Percentiles rank a stretch among this genome's conserved stretches.
Conservation (phyloP, 163 green algal species). For the Chlamydomonas reinhardtii region DNA sequence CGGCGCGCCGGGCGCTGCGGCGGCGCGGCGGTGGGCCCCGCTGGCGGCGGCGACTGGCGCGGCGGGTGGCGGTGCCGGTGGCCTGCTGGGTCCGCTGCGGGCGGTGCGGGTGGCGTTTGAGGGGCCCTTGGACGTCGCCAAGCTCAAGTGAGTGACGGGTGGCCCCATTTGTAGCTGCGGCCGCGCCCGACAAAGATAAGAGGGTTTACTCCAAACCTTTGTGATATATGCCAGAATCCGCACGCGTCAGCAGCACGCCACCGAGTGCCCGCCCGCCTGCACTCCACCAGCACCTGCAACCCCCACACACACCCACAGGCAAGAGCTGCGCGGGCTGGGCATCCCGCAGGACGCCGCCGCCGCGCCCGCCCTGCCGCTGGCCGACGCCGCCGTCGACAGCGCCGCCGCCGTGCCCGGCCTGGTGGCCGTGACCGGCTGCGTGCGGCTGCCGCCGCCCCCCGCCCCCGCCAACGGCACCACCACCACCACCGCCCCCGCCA, state of each 20-base stretch:
- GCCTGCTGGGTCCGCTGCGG: conserved; percentile 24
- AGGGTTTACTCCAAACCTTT: no score
- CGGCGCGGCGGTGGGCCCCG: conserved; percentile 24
- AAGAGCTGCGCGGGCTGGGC: conserved; percentile 3
- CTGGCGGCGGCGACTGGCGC: neutral
- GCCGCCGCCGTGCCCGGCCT: neutral
- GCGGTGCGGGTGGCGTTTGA: conserved; percentile 22
- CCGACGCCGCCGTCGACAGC: neutral
- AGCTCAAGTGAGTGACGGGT: conserved; percentile 22
- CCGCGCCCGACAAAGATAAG: no score
- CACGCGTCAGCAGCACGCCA: no score
- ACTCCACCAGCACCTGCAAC: no score
- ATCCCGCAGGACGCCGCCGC: neutral
- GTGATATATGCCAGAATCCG: no score
- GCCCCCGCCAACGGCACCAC: neutral
- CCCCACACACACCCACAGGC: no score
- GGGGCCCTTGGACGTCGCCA: neutral
- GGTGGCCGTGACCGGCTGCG: conserved; percentile 6
- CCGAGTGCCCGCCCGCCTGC: no score
- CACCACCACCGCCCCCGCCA: no score
- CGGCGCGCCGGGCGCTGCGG: neutral
- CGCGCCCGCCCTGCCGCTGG: conserved; percentile 7
- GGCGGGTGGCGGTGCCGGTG: neutral
- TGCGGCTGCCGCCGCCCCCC: neutral
- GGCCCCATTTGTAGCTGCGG: no score